Conservation (phyloP, 2,329 filamentous ascomycete species). For the Phialocephala subalpina region DNA sequence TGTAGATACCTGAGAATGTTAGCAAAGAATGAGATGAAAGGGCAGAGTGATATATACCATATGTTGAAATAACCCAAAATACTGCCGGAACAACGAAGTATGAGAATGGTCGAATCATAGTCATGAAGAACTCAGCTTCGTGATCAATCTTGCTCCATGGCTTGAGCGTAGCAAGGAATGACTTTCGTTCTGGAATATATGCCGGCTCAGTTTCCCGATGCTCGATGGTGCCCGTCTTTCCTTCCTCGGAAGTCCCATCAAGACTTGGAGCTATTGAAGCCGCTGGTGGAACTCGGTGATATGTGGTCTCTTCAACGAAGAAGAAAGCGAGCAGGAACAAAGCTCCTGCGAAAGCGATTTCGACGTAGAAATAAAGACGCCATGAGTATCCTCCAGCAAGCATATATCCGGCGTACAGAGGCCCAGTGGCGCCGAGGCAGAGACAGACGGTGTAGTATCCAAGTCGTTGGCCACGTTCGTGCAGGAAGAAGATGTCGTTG, state of each 20-base stretch:
- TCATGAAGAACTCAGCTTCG: constrained; percentile 54
- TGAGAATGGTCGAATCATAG: constrained; percentile 54
- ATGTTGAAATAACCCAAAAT: constrained; percentile 59
- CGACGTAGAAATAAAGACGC: constrained; percentile 68
- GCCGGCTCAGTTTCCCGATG: constrained; percentile 40
- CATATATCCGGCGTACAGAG: constrained; percentile 68
- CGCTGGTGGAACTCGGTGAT: constrained; percentile 49
- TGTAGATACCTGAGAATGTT: constrained; percentile 48
- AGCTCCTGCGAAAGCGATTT: constrained; percentile 57
- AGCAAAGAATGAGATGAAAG: neutral
- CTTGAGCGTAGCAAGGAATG: constrained; percentile 51
- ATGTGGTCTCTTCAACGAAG: constrained; percentile 67
- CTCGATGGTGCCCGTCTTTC: constrained; percentile 29
- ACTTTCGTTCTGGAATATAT: constrained; percentile 48
- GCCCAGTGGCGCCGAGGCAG: constrained; percentile 62
- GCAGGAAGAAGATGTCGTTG: constrained; percentile 55
- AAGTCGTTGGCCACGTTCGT: constrained; percentile 59
- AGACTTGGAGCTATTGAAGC: constrained; percentile 23
- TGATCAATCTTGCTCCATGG: constrained; percentile 52
- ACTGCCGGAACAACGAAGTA: constrained; percentile 57
- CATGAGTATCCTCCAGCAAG: constrained; percentile 64
- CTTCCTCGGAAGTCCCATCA: constrained; percentile 20
- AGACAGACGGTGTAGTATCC: constrained; percentile 68
- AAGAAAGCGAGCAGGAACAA: constrained; percentile 56
- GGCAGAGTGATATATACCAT: constrained; percentile 44